Evolutionary conservation across 768 basidiomycete species (phyloP), one percentile per base, ranked within the genome.

Genomic region (Fibroporia radiculosa): DNA sequence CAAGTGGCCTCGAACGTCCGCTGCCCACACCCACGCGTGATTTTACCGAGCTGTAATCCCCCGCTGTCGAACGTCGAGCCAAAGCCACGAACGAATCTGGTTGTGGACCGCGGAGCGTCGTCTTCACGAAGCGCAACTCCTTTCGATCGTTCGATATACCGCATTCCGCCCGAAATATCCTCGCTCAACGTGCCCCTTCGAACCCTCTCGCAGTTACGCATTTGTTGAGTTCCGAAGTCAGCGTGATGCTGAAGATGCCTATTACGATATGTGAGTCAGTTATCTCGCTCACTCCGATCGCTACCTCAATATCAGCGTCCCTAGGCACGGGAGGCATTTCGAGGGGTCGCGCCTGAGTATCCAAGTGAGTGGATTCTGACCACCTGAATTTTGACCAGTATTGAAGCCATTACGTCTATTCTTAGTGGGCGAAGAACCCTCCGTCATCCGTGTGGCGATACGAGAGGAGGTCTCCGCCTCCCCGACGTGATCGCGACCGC

Each of bases 381-480:
- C 37, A 11, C n/a, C n/a, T 10, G 40, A 8, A 25, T 34, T 16
- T 11, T 36, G 27, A 19, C 29, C 16, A 10, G 16, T n/a, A n/a
- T 45, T 43, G 27, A 51, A 28, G 27, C 20, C 10, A 22, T 19
- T 25, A 14, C 12, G 27, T 27, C 13, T 35, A 13, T 3, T 23
- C 37, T 12, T 41, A 84, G 83, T 86, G 84, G 84, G 83, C 84
- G 34, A 88, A 87, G 62, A 81, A 81, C 55, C 86, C 86, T 47
- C 87, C 86, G 4, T 86, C 83, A 32, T 73, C 82, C n/a, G 78
- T 82, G 31, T 89, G 86, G 86, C 82, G 86, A 49, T 80, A 77
- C 52, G 80, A 84, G 36, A 68, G 81, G 53, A 71, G 75, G 47
- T 66, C 71, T 34, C 67, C 77, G 23, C 64, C 73, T 57, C 54